Evolutionary conservation across 148 eudicot species (phyloP).

Genomic region (Amaranthus cruentus): DNA sequence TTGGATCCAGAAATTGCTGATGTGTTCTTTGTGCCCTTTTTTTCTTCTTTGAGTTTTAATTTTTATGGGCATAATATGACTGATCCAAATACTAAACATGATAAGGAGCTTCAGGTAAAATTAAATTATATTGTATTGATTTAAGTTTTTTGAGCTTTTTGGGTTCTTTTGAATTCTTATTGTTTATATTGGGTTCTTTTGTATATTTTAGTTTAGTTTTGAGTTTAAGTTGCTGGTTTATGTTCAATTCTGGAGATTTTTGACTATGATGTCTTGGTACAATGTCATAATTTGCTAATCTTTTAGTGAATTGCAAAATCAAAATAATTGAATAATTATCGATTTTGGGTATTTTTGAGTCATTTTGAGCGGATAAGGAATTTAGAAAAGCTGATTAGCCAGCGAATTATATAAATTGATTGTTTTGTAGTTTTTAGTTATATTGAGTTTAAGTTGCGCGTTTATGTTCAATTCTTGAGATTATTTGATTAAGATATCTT

Average conservation of each 20-base stretch:
- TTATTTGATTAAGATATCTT: too few species aligned
- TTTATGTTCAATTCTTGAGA: not conserved
- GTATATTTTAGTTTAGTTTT: not conserved
- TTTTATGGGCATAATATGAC: slow-evolving; percentile 72
- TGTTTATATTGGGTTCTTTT: not conserved
- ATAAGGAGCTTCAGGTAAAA: slow-evolving; percentile 74
- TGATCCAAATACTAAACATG: slow-evolving; percentile 60
- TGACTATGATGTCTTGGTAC: too few species aligned
- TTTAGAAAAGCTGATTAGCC: too few species aligned
- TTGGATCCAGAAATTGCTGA: slow-evolving; percentile 76
- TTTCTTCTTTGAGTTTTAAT: slow-evolving; percentile 84
- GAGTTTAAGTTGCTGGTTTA: not conserved
- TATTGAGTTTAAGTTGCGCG: not conserved
- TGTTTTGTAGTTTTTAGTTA: not conserved
- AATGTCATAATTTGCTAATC: too few species aligned
- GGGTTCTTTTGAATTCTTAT: not conserved
- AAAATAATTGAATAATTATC: too few species aligned
- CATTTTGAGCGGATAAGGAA: too few species aligned
- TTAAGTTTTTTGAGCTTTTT: too few species aligned
- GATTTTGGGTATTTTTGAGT: too few species aligned
- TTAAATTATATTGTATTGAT: not conserved
- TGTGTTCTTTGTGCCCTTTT: slow-evolving; percentile 86
- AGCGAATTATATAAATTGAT: too few species aligned
- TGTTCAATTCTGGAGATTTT: not conserved
- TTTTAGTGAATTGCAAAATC: too few species aligned